Base-by-base conservation (phyloP, 2,329 filamentous ascomycete genomes). In the Nothophoma quercina region DNA sequence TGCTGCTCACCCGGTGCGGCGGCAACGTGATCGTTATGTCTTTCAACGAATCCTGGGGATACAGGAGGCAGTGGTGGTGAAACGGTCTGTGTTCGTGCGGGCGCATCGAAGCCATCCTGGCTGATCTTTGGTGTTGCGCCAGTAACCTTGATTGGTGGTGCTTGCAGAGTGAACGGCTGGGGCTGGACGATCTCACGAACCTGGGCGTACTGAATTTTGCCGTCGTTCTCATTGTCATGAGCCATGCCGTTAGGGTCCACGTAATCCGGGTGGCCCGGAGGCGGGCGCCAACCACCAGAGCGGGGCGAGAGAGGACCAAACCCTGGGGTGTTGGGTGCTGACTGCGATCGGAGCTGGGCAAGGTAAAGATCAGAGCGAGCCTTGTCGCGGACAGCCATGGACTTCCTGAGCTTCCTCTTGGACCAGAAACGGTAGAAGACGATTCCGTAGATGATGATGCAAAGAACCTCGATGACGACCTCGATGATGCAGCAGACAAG, bases 391-490 rank as follows among this genome's bases (percentile, higher is more conserved):
- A 90, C 82, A 73, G 96, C 90, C 95, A 99, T 99, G 59, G 92
- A 93, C 83, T 97, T 98, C 77, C 89, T 88, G 58, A 99, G 90
- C 73, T 90, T 89, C 74, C 91, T 89, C 84, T 98, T 99, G 63
- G 90, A 92, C 85, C 93, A 96, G 83, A 96, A 96, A 66, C 95
- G 90, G 83, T 96, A 98, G 82, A 98, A 97, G 74, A 97, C 87
- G 71, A 97, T 84, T 69, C 85, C 91, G 83, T 99, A 99, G 69
- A 99, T 90, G 46, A 87, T 81, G 74, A 99, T 96, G 71, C 90
- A 91, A 70, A 98, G 88, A 62, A 90, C 85, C 72, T 98, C 95
- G 66, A 99, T 84, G 56, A 97, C 90, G 63, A 99, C 83, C 77
- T 99, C 95, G 74, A 99, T 98, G 72, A 99, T 89, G 78, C 93